These are phyloP conservation scores for Nannochloropsis gaditana DNA, from an alignment of 108 stramenopile genomes.

Conservation along the genomic window DNA sequence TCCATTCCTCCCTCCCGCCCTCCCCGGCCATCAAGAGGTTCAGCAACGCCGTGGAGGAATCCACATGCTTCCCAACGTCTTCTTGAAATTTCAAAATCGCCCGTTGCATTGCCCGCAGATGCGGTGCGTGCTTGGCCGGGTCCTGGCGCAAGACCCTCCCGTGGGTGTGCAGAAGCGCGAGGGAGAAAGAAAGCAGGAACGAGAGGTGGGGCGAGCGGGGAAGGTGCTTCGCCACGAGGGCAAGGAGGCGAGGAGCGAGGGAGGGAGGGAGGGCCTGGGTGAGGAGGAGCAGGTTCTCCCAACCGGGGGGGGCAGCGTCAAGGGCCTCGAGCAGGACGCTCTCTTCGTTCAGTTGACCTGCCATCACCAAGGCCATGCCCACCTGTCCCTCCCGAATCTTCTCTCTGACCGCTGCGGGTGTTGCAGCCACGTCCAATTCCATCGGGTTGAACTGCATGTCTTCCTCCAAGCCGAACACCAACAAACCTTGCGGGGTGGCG, in stretches of 20 bases:
- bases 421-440: slow-evolving; percentile 50
- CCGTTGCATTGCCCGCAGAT: not conserved
- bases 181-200: not conserved
- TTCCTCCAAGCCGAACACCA: slow-evolving; percentile 56
- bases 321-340: slow-evolving; percentile 37
- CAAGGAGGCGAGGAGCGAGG: not conserved
- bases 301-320: slow-evolving; percentile 30
- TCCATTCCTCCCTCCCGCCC: not conserved
- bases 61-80: not conserved
- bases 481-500: slow-evolving; percentile 56
- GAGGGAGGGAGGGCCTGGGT: slow-evolving; percentile 54
- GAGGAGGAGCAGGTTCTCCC: slow-evolving; percentile 46
- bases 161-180: slow-evolving; percentile 14
- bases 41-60: not conserved
- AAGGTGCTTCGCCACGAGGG: not conserved
- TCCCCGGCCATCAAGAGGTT: not conserved
- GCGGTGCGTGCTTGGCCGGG: not conserved
- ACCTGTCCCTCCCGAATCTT: not conserved
- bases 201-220: not conserved
- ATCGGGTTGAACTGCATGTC: slow-evolving; percentile 56
- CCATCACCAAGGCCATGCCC: not conserved
- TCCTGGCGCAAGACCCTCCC: not conserved
- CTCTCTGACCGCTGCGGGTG: slow-evolving; percentile 32
- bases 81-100: not conserved
- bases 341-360: slow-evolving; percentile 14